Conservation (phyloP, 495 filamentous ascomycete genomes). For the Cercophora newfieldiana region DNA sequence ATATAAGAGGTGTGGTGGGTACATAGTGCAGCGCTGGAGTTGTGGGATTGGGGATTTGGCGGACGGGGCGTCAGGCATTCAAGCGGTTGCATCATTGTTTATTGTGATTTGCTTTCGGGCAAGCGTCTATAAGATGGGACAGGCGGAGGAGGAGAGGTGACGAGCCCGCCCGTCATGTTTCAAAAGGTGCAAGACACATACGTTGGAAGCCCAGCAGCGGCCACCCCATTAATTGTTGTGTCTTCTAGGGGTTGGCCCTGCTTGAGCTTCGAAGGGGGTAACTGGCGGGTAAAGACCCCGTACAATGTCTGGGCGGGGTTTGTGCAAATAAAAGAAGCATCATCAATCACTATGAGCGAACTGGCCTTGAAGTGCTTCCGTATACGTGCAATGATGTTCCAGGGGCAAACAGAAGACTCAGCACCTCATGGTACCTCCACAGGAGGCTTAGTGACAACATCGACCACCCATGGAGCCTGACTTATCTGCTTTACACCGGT, state of each 20-base stretch:
- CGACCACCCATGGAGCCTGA: too few species aligned
- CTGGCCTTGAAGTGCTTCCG: not conserved
- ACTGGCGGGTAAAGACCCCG: not conserved
- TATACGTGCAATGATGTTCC: not conserved
- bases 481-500: too few species aligned
- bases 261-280: not conserved
- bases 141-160: not conserved
- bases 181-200: not conserved
- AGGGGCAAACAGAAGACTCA: not conserved
- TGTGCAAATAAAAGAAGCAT: conserved; percentile 10
- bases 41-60: not conserved
- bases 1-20: not conserved
- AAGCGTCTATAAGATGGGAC: not conserved
- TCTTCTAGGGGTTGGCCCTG: not conserved
- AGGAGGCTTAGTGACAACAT: too few species aligned
- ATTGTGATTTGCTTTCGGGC: not conserved
- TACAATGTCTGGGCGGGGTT: not conserved
- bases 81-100: not conserved
- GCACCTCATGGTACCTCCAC: too few species aligned
- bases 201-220: not conserved
- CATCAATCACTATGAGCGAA: too few species aligned
- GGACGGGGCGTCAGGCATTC: not conserved
- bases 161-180: not conserved
- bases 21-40: not conserved
- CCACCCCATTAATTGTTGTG: not conserved